phyloP scores from a whole-genome alignment of 192 early-diverging fungal species.

The Coemansia javaensis region DNA sequence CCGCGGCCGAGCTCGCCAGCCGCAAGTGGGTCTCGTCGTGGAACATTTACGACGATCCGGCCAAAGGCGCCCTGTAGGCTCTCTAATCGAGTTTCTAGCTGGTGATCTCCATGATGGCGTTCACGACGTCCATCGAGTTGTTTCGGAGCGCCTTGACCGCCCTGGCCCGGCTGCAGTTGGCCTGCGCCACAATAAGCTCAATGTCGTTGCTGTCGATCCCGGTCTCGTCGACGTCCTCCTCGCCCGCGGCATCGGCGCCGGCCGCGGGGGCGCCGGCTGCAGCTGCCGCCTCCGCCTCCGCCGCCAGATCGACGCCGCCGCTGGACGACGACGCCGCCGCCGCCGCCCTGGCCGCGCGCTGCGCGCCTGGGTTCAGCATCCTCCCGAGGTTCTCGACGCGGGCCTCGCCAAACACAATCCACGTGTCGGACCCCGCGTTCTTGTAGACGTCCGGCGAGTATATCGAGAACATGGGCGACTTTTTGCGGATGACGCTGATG shows the following conservation, averaged over 20 bases:
- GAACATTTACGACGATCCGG: slow-evolving; percentile 59
- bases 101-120: slow-evolving; percentile 88
- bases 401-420: slow-evolving; percentile 96
- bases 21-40: slow-evolving; percentile 72
- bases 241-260: slow-evolving; percentile 47
- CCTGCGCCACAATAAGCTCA: slow-evolving; percentile 91
- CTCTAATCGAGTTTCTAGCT: too few relatives aligned
- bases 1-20: slow-evolving; percentile 53
- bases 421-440: slow-evolving; percentile 80
- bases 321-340: slow-evolving; percentile 31
- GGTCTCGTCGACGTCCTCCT: slow-evolving; percentile 77
- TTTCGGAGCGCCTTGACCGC: slow-evolving; percentile 89
- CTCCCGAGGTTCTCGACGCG: slow-evolving; percentile 78
- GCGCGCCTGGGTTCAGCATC: slow-evolving; percentile 57
- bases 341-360: slow-evolving; percentile 50
- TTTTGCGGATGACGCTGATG: slow-evolving; percentile 81
- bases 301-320: not conserved
- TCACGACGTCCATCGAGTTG: slow-evolving; percentile 87
- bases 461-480: slow-evolving; percentile 82
- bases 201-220: slow-evolving; percentile 88
- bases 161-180: slow-evolving; percentile 77
- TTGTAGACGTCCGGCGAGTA: slow-evolving; percentile 91
- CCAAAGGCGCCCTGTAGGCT: too few relatives aligned
- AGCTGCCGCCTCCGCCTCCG: slow-evolving; percentile 17
- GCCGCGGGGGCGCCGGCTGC: slow-evolving; percentile 40